phyloP scores from a whole-genome alignment of 768 basidiomycete genomes.

The Russula sp. region DNA sequence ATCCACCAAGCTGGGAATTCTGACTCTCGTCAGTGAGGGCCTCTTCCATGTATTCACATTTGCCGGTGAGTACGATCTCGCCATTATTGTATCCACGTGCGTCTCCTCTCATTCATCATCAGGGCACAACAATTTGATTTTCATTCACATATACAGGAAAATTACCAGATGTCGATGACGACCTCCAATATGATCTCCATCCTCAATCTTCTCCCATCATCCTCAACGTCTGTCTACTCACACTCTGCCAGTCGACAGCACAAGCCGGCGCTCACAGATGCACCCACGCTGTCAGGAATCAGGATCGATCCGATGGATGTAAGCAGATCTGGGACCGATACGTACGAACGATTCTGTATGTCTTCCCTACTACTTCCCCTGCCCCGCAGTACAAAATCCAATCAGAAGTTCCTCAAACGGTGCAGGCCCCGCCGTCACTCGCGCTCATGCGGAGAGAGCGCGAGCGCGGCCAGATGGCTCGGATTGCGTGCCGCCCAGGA shows the following conservation, averaged over 20 bases:
- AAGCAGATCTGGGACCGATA: too few relatives aligned
- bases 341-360: too few relatives aligned
- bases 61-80: conserved; percentile 12
- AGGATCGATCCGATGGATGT: too few relatives aligned
- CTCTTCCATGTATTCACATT: conserved; percentile 14
- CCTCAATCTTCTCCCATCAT: conserved; percentile 4
- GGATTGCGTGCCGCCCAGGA: too few relatives aligned
- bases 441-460: too few relatives aligned
- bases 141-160: background rate
- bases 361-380: too few relatives aligned
- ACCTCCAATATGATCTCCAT: background rate
- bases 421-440: too few relatives aligned
- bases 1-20: conserved; percentile 7
- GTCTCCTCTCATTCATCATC: background rate
- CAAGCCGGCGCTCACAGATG: background rate
- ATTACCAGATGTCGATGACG: background rate
- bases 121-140: background rate
- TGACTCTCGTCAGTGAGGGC: conserved; percentile 10
- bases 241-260: conserved; percentile 9
- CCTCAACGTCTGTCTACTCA: conserved; percentile 12
- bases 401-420: too few relatives aligned
- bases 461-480: too few relatives aligned
- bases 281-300: too few relatives aligned
- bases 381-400: too few relatives aligned
- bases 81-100: conserved; percentile 8